These are phyloP conservation scores for Spizellomyces sp. DNA, from an alignment of 192 early-diverging fungal species.

Conservation along the genomic window DNA sequence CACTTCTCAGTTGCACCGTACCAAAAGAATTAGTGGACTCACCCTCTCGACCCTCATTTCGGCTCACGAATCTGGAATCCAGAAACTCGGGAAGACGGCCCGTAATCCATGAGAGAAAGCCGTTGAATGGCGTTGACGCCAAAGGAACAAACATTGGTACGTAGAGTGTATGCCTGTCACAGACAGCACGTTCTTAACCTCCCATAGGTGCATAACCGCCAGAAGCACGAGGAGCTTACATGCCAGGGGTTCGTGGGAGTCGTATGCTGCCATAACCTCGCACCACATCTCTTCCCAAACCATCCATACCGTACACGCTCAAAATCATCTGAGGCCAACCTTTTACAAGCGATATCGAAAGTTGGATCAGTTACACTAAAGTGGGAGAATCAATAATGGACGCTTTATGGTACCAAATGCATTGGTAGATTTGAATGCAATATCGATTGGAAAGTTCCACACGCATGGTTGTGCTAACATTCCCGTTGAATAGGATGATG, in stretches of 20 bases:
- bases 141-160: conserved; percentile 55
- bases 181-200: neutral
- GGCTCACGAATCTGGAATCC: conserved; percentile 54
- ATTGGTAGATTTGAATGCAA: conserved; percentile 63
- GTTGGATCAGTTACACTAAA: neutral
- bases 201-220: too few relatives aligned
- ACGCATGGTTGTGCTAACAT: conserved; percentile 46
- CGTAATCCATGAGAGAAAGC: conserved; percentile 48
- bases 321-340: conserved; percentile 64
- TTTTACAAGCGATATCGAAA: conserved; percentile 20
- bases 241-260: conserved; percentile 24
- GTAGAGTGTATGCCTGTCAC: conserved; percentile 47
- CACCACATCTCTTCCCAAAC: conserved; percentile 64
- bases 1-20: neutral
- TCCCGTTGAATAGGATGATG: conserved; percentile 27
- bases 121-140: conserved; percentile 56
- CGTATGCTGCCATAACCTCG: conserved; percentile 57
- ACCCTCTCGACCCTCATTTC: conserved; percentile 60
- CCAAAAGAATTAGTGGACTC: neutral
- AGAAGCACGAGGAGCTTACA: neutral
- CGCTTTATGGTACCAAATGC: conserved; percentile 41
- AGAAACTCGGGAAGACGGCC: conserved; percentile 62
- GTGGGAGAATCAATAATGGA: neutral
- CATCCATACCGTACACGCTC: conserved; percentile 60
- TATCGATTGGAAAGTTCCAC: conserved; percentile 66